Evolutionary conservation across 495 filamentous ascomycete species (phyloP).

Genomic region (Hypoxylon cercidicola): DNA sequence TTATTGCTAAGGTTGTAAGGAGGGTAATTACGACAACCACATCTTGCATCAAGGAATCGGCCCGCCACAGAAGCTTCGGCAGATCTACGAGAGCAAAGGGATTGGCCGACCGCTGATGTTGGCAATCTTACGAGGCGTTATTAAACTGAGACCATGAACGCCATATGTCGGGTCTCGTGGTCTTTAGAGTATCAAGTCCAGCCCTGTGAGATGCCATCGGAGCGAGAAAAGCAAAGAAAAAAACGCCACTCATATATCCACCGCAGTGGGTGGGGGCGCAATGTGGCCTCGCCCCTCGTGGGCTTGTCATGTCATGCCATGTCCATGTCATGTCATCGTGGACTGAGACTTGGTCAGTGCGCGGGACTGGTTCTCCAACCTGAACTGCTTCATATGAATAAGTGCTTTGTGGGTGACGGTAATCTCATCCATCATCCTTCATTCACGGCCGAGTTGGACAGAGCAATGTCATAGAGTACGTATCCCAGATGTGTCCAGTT

Average conservation of each 20-base stretch:
- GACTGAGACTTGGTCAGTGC: background rate
- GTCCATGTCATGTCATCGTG: background rate
- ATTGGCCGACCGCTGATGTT: background rate
- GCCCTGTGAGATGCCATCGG: slow-evolving; percentile 7
- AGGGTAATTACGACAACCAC: no score
- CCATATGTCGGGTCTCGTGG: slow-evolving; percentile 5
- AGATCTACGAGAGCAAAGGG: slow-evolving; percentile 5
- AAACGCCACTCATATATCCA: slow-evolving; percentile 14
- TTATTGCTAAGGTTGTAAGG: no score
- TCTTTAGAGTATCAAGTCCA: slow-evolving; percentile 9
- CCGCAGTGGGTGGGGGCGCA: slow-evolving; percentile 21
- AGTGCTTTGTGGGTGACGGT: background rate
- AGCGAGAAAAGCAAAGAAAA: slow-evolving; percentile 13
- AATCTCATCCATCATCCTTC: no score
- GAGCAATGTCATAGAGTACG: no score
- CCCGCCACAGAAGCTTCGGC: background rate
- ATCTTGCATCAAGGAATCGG: background rate
- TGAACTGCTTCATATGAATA: slow-evolving; percentile 2
- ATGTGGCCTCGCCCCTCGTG: slow-evolving; percentile 13
- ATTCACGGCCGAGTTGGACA: no score
- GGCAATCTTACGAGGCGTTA: slow-evolving; percentile 19
- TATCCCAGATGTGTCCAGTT: no score
- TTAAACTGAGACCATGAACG: slow-evolving; percentile 26
- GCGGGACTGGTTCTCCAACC: background rate
- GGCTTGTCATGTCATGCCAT: background rate